phyloP scores from a whole-genome alignment of 768 basidiomycete genomes.

The Russula earlei region DNA sequence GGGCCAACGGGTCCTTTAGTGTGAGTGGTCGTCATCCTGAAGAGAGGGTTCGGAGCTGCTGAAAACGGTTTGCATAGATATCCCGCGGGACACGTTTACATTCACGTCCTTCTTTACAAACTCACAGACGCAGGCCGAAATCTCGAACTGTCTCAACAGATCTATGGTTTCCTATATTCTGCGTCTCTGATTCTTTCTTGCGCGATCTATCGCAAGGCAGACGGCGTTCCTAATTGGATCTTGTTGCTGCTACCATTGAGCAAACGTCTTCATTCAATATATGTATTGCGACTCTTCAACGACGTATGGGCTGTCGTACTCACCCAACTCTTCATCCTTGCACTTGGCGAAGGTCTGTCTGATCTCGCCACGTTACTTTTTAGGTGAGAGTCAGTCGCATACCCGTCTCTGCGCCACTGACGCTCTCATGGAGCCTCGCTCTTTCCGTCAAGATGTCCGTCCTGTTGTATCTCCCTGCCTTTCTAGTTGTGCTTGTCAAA shows the following conservation, averaged over 20 bases:
- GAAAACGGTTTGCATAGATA: conserved; percentile 45
- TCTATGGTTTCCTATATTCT: conserved; percentile 72
- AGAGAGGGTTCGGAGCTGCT: background rate
- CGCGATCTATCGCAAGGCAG: conserved; percentile 55
- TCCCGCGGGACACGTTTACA: conserved; percentile 85
- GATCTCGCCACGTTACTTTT: conserved; percentile 57
- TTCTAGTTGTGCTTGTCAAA: conserved; percentile 75
- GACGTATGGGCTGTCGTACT: conserved; percentile 79
- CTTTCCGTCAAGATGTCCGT: conserved; percentile 94
- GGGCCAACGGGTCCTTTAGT: conserved; percentile 93
- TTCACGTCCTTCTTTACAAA: conserved; percentile 61
- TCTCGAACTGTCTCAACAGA: conserved; percentile 58
- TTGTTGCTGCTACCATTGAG: conserved; percentile 69
- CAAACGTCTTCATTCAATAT: conserved; percentile 93
- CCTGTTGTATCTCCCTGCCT: conserved; percentile 81
- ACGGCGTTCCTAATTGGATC: conserved; percentile 61
- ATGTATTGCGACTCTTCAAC: conserved; percentile 85
- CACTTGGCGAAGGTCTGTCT: conserved; percentile 51
- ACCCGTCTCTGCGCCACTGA: background rate
- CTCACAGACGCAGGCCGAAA: conserved; percentile 54
- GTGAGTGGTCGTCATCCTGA: conserved; percentile 39
- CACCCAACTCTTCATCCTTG: conserved; percentile 56
- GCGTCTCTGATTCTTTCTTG: conserved; percentile 53
- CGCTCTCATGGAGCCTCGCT: conserved; percentile 44
- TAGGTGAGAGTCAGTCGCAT: conserved; percentile 41